Evolutionary conservation across 805 yeast species (phyloP), one percentile per base, ranked within the genome.

Genomic region (Scheffersomyces amazonensis): DNA sequence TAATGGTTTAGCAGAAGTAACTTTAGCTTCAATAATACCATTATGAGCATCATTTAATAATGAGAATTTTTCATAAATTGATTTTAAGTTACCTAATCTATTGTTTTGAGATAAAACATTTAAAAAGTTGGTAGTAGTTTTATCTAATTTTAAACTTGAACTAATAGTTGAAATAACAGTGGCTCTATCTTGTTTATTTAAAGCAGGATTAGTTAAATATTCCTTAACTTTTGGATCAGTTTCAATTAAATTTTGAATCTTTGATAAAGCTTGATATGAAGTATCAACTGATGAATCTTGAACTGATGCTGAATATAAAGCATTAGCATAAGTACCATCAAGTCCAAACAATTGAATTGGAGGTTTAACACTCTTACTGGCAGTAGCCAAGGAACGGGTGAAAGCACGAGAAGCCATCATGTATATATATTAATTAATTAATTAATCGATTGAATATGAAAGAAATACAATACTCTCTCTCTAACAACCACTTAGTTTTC

Each of bases 271-370:
- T 56, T 73, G 72, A 53, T 75, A 74, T 40, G 90, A 82, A 46
- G 81, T 67, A 41, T 82, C 91, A 52, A 89, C 71, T 8, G 87
- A 73, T 24, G 95, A 78, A 52, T 80, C 80, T 75, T 87, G 83
- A 50, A 83, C 83, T 40, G 98, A 83, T 16, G 98, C 97, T 39
- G 90, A 75, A 80, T 82, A 91, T 55, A 93, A 78, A 35, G 99
- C 96, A 41, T 88, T 78, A 53, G 98, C 99, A 68, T 91, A 91
- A 49, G 98, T 89, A 61, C 98, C 99, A 53, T 90, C 97, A 52
- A 91, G 71, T 48, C 98, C 98, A 58, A 78, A 91, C 63, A 91
- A 77, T 77, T 89, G 96, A 48, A 91, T 86, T 40, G 98, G 97
- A 37, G 95, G 89, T 67, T 81, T 83, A 57, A 77, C 78, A 42